A percentile compares a stretch with the other conserved stretches of the same genome.
phyloP scores from a whole-genome alignment of 345 rosid species.

The Eucalyptus cladocalyx region DNA sequence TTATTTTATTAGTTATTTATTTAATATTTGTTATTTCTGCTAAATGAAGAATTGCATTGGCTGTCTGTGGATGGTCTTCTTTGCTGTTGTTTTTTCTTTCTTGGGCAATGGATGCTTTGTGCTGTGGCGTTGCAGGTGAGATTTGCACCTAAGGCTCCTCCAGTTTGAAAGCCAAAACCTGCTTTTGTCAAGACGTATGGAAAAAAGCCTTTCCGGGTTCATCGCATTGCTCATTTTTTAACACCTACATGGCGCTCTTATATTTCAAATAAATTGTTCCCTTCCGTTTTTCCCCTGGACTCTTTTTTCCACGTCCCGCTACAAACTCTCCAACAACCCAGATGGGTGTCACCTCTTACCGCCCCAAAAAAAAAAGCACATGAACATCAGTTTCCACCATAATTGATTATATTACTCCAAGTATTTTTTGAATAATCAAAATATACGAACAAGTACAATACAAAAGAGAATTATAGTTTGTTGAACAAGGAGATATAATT shows the following conservation, averaged over 20 bases:
- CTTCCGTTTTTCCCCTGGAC: too few species aligned
- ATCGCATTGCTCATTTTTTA: neutral
- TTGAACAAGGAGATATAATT: too few species aligned
- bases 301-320: neutral
- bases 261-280: too few species aligned
- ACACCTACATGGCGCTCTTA: too few species aligned
- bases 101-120: neutral
- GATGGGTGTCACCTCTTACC: too few species aligned
- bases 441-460: too few species aligned
- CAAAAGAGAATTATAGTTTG: too few species aligned
- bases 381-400: neutral
- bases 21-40: neutral
- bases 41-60: neutral
- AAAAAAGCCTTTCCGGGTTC: neutral
- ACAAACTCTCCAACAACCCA: neutral
- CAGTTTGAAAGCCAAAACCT: constrained; percentile 29
- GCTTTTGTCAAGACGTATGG: constrained; percentile 55
- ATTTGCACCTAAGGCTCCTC: constrained; percentile 22
- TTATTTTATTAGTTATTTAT: neutral
- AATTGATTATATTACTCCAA: too few species aligned
- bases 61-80: neutral
- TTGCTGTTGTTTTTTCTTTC: too few species aligned
- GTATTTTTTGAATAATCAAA: too few species aligned
- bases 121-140: neutral
- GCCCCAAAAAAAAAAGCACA: too few species aligned